Base-by-base conservation (phyloP, 805 yeast genomes). In the Wickerhamomyces ciferrii region DNA sequence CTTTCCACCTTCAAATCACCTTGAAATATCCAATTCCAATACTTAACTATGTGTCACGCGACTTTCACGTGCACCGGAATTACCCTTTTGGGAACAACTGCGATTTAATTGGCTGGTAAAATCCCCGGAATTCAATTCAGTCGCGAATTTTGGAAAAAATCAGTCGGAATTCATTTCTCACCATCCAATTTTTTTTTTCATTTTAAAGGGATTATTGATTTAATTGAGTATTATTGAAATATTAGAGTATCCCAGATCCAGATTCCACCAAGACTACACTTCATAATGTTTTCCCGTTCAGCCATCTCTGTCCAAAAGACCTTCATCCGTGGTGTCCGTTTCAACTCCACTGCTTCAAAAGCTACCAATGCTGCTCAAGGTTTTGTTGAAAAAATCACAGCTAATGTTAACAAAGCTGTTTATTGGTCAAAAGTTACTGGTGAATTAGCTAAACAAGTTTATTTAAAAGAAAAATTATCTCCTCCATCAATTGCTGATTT, bases 401-500 rank as follows among this genome's bases (percentile, higher is more conserved):
- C 51, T 48, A 48, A 64, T 43, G 64, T 74, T 55, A 78, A 83
- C 70, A 59, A 73, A 51, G 74, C 91, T 48, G 67, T 87, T 48
- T 94, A 88, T 85, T 94, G 94, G 87, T 72, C 82, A 47, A 78
- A 78, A 58, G 80, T 77, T 40, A 65, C 74, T 43, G 74, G 67
- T 48, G 81, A 78, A 61, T 53, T 76, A 40, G 72, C 78, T 19
- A 69, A 69, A 58, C 73, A 70, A 68, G 87, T 94, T 52, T 94
- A 92, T 80, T 71, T 83, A 63, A 86, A 87, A 70, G 99, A 94
- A 74, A 96, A 90, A 53, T 73, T 94, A 59, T 87, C 95, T 51
- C 98, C 98, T 53, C 99, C 99, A 60, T 66, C 88, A 38, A 60
- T 76, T 51, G 77, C 79, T 47, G 89, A 89, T 67, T 76, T 92